phyloP scores from a whole-genome alignment of 352 stramenopile species.

The Blastocystis sp. region DNA sequence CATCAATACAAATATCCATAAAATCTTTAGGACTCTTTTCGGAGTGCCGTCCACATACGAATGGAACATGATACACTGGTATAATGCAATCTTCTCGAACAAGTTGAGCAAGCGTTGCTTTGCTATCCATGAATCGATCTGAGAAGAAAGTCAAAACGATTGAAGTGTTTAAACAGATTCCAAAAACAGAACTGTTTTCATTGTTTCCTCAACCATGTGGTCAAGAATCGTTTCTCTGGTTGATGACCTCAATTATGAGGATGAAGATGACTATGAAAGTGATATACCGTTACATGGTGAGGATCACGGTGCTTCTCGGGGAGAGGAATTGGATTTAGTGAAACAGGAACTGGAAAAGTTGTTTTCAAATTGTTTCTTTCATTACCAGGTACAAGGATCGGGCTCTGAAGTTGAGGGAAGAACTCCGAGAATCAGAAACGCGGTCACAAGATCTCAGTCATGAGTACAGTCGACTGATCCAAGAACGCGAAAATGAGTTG shows the following conservation, averaged over 20 bases:
- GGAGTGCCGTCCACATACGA: conserved; percentile 23
- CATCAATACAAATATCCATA: conserved; percentile 43
- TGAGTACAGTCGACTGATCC: conserved; percentile 33
- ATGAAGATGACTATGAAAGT: conserved; percentile 10
- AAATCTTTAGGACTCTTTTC: conserved; percentile 27
- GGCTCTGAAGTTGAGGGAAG: conserved; percentile 29
- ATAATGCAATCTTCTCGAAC: neutral
- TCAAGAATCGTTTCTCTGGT: conserved; percentile 53
- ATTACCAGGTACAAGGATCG: conserved; percentile 36
- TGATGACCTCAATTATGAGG: conserved; percentile 47
- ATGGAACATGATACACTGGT: neutral
- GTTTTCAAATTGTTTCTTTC: neutral
- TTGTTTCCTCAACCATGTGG: conserved; percentile 28
- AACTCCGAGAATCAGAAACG: conserved; percentile 48
- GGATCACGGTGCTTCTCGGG: neutral
- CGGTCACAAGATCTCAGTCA: conserved; percentile 36
- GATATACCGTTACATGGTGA: neutral
- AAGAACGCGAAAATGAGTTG: conserved; percentile 24
- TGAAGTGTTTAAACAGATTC: neutral
- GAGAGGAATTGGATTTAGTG: neutral
- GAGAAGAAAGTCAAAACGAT: neutral
- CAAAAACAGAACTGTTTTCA: conserved; percentile 28
- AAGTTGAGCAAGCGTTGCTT: conserved; percentile 16
- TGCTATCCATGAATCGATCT: neutral
- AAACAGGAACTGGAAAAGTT: conserved; percentile 7